phyloP scores from a whole-genome alignment of 345 rosid species.

The Aurinia saxatilis region DNA sequence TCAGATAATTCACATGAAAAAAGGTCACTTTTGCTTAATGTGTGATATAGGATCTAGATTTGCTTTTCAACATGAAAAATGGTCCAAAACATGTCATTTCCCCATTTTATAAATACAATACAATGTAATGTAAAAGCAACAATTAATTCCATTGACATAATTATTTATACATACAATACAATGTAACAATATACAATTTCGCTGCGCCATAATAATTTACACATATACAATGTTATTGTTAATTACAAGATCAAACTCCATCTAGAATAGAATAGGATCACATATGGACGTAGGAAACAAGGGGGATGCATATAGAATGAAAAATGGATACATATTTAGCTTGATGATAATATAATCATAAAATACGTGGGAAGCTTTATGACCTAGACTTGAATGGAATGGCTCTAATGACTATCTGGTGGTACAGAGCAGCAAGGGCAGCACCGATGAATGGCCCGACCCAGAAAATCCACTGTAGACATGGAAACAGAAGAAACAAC shows the following conservation, averaged over 20 bases:
- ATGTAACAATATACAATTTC: neutral
- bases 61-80: too few relatives aligned
- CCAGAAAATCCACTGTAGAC: conserved; percentile 69
- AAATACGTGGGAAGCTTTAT: conserved; percentile 16
- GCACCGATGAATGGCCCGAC: conserved; percentile 73
- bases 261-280: neutral
- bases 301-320: neutral
- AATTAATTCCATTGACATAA: conserved; percentile 5
- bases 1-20: too few relatives aligned
- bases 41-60: too few relatives aligned
- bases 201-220: neutral
- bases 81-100: too few relatives aligned
- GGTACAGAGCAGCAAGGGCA: conserved; percentile 68
- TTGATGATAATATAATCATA: conserved; percentile 6
- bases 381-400: conserved; percentile 58
- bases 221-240: neutral
- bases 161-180: conserved; percentile 6
- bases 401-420: conserved; percentile 64
- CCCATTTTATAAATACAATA: too few relatives aligned
- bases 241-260: neutral
- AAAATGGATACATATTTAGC: neutral
- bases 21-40: too few relatives aligned
- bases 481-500: neutral
- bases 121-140: neutral
- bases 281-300: neutral